Base-by-base conservation (phyloP, 371 early-diverging fungal genomes). In the Rhizopus arrhizus region DNA sequence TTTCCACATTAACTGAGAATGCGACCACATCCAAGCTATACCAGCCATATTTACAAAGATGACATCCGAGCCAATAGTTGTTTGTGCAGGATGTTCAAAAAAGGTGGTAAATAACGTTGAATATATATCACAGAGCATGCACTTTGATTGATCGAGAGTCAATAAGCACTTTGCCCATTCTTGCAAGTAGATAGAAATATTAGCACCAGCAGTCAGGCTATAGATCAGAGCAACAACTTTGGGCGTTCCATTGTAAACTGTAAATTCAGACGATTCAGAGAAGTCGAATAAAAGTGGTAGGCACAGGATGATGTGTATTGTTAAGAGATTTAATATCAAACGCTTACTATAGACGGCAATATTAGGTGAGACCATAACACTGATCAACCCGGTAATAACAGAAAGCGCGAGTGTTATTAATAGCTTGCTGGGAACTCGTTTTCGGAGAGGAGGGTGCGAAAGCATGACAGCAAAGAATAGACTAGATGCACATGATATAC, bases 31-130 rank as follows among this genome's bases (percentile, higher is more conserved):
- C 80, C 80, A 79, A 8, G 53, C 56, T 4, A 66, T 51, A 15
- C 69, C 59, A 22, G 74, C 62, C 5, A 70, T 0, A 36, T 70
- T 64, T 38, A 72, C 67, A 53, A 66, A 68, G 4, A 71, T 51
- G 4, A 73, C 67, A 58, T 79, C 80, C 12, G 56, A 72, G 38
- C 74, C 72, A 15, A 79, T 74, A 46, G 74, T 74, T 0, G 73
- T 63, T 52, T 76, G 80, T 3, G 77, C 80, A 8, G 80, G 75
- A 46, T 74, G 74, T 10, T 36, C 22, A n/a, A 70, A 66, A 43
- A 74, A 74, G 4, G 68, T 66, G 6, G 35, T 42, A 3, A 69
- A 28, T 41, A 57, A 8, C 22, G 13, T 41, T 7, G 29, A 16
- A 36, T 41, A 36, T 11, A 48, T 10, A 31, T 53, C 41, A 29